Conservation (phyloP, 495 filamentous ascomycete species). For the Trichoderma asperelloides region DNA sequence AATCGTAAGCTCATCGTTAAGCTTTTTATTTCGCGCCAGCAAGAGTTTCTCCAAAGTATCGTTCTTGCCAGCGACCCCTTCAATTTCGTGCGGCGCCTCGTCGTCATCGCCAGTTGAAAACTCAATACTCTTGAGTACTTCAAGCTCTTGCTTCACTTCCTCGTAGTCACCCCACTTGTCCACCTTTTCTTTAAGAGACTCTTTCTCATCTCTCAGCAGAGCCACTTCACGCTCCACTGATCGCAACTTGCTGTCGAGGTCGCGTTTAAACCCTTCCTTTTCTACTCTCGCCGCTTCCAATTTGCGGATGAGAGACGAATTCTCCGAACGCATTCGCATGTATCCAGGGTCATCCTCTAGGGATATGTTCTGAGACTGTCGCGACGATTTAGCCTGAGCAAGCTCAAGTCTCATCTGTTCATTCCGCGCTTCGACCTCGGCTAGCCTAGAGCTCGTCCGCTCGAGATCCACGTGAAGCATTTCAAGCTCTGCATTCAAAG, state of each 20-base stretch:
- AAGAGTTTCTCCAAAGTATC: slow-evolving; percentile 87
- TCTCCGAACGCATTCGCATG: slow-evolving; percentile 81
- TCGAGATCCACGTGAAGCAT: slow-evolving; percentile 88
- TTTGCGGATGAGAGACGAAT: slow-evolving; percentile 78
- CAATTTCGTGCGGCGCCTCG: slow-evolving; percentile 35
- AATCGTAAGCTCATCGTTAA: slow-evolving; percentile 86
- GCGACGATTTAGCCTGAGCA: slow-evolving; percentile 74
- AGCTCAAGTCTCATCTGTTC: slow-evolving; percentile 87
- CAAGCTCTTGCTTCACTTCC: slow-evolving; percentile 88
- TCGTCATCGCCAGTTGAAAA: slow-evolving; percentile 88
- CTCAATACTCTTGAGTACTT: slow-evolving; percentile 96
- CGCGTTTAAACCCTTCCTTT: slow-evolving; percentile 65
- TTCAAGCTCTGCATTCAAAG: slow-evolving; percentile 84
- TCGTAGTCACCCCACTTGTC: slow-evolving; percentile 92
- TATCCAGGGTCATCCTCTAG: slow-evolving; percentile 83
- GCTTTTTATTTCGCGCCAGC: slow-evolving; percentile 88
- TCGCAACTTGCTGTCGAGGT: slow-evolving; percentile 62
- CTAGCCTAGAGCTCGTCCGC: slow-evolving; percentile 74
- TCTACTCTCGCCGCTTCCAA: slow-evolving; percentile 76
- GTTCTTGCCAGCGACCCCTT: slow-evolving; percentile 39
- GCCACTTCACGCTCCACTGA: slow-evolving; percentile 64
- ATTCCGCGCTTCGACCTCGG: slow-evolving; percentile 88
- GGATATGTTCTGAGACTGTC: slow-evolving; percentile 47
- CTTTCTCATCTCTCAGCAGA: slow-evolving; percentile 57
- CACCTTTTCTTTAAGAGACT: slow-evolving; percentile 65